Conservation (phyloP, 2,329 filamentous ascomycete genomes). For the Cladophialophora chaetospira region DNA sequence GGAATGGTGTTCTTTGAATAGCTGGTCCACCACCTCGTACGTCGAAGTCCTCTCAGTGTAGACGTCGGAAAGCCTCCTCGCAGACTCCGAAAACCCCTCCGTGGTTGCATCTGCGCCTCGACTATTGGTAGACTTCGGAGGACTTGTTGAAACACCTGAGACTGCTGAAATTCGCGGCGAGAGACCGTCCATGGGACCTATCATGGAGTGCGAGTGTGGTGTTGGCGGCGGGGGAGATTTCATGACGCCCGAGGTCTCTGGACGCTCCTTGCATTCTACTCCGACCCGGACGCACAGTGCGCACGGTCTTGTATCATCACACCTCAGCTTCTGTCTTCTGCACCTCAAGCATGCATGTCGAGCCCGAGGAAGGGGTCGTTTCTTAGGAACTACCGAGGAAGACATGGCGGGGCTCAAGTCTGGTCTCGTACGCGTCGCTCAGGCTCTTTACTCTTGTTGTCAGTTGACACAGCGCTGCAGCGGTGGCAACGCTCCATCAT, state of each 20-base stretch:
- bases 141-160: not conserved
- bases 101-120: not conserved
- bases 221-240: not conserved
- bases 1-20: conserved; percentile 24
- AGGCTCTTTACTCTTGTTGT: not conserved
- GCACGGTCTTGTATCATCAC: conserved; percentile 24
- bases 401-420: not conserved
- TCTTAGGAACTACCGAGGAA: conserved; percentile 7
- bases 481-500: not conserved
- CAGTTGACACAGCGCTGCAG: not conserved
- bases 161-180: not conserved
- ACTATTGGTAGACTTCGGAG: not conserved
- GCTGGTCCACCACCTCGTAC: conserved; percentile 26
- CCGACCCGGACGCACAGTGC: conserved; percentile 21
- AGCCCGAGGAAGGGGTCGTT: conserved; percentile 20
- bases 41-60: conserved; percentile 24
- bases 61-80: conserved; percentile 10
- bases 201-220: not conserved
- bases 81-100: conserved; percentile 5
- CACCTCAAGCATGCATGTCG: conserved; percentile 25
- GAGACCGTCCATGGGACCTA: not conserved
- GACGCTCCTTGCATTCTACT: conserved; percentile 22
- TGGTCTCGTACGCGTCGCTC: not conserved
- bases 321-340: conserved; percentile 25
- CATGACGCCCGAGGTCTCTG: not conserved